phyloP scores from a whole-genome alignment of 495 filamentous ascomycete genomes.

The Neurospora intermedia region DNA sequence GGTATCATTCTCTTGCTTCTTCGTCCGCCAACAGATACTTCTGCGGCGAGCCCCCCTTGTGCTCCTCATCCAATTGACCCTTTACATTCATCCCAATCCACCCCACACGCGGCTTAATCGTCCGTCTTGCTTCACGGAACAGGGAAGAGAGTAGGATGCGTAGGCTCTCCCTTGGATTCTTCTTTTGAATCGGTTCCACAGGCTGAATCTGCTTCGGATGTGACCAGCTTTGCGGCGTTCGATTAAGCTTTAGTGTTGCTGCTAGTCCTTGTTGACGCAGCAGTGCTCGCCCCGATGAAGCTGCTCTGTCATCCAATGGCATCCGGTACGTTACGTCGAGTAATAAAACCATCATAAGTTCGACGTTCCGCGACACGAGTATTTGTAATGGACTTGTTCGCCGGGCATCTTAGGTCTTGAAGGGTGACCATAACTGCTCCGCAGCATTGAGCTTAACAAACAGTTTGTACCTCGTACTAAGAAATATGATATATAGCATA shows the following conservation, averaged over 20 bases:
- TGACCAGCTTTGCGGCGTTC: background rate
- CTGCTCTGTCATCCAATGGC: background rate
- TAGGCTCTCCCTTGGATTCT: background rate
- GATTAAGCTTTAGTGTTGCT: background rate
- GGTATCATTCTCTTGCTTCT: background rate
- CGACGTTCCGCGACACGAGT: background rate
- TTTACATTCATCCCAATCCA: background rate
- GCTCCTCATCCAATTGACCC: background rate
- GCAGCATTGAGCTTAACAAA: background rate
- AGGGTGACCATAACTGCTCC: background rate
- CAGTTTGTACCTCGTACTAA: too few relatives aligned
- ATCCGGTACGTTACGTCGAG: background rate
- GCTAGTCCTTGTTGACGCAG: background rate
- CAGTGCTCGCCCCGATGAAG: background rate
- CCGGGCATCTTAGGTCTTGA: background rate
- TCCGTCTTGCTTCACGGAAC: background rate
- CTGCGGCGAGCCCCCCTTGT: background rate
- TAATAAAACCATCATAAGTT: background rate
- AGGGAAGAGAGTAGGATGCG: background rate
- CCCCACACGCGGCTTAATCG: background rate
- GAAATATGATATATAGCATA: background rate
- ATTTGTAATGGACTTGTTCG: background rate
- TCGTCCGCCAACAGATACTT: background rate
- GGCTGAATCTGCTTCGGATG: background rate
- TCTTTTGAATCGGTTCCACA: background rate